These are phyloP conservation scores for Ocimum tenuiflorum DNA, from an alignment of 257 asterid genomes.

Conservation along the genomic window DNA sequence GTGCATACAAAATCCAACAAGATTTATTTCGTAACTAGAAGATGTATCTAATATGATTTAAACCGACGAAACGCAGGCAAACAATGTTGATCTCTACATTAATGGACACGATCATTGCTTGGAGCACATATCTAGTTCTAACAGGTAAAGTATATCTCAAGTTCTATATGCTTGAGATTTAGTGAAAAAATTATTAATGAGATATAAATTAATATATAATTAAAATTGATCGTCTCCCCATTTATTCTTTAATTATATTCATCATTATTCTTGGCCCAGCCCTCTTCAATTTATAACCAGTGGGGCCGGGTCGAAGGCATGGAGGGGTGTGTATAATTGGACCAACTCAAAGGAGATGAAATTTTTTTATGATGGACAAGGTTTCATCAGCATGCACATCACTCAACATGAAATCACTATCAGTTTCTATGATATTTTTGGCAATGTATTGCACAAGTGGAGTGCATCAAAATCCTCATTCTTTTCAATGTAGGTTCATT, in stretches of 20 bases:
- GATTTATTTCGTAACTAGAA: too few species aligned
- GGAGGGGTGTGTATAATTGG: slow-evolving; percentile 31
- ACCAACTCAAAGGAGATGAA: slow-evolving; percentile 23
- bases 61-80: slow-evolving; percentile 22
- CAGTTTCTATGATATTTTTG: slow-evolving; percentile 36
- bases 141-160: slow-evolving; percentile 19
- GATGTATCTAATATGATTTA: too few species aligned
- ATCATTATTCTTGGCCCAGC: not conserved
- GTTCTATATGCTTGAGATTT: not conserved
- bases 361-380: slow-evolving; percentile 44
- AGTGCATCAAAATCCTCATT: slow-evolving; percentile 25
- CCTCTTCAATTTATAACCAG: slow-evolving; percentile 37
- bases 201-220: too few species aligned
- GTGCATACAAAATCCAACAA: too few species aligned
- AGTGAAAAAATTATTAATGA: not conserved
- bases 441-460: slow-evolving; percentile 36
- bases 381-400: slow-evolving; percentile 34
- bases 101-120: slow-evolving; percentile 51
- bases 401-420: slow-evolving; percentile 22
- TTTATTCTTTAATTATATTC: not conserved
- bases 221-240: too few species aligned
- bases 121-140: slow-evolving; percentile 32
- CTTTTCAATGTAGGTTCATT: not conserved
- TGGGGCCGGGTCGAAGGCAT: slow-evolving; percentile 44
- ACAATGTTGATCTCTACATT: slow-evolving; percentile 39